phyloP scores from a whole-genome alignment of 768 basidiomycete genomes.

The Trametes cubensis region DNA sequence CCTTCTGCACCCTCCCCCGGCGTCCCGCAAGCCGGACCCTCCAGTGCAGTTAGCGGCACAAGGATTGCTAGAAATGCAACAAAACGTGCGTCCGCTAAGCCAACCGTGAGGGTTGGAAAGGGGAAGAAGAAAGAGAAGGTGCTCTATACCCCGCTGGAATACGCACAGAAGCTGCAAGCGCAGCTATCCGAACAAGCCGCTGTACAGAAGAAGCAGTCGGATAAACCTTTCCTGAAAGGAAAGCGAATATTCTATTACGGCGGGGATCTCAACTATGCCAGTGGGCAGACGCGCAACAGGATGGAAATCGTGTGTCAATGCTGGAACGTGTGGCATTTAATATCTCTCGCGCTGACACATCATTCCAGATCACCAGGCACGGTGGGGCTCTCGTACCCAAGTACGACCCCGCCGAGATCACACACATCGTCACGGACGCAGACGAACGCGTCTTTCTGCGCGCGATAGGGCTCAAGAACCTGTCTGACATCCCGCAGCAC shows the following conservation, averaged over 20 bases:
- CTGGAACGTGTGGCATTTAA: not conserved
- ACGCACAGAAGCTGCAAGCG: conserved; percentile 51
- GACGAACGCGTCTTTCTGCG: conserved; percentile 32
- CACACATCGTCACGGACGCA: conserved; percentile 63
- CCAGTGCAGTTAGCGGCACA: not conserved
- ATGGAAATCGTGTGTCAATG: conserved; percentile 62
- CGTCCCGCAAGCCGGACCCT: not conserved
- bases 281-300: conserved; percentile 51
- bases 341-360: not conserved
- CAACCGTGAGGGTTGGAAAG: conserved; percentile 37
- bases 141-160: conserved; percentile 52
- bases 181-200: conserved; percentile 28
- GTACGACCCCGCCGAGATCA: conserved; percentile 59
- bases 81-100: conserved; percentile 1
- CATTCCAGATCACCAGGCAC: conserved; percentile 56
- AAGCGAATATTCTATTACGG: conserved; percentile 61
- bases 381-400: conserved; percentile 64
- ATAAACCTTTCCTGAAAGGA: conserved; percentile 47
- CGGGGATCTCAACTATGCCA: conserved; percentile 58
- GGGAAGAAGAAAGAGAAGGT: conserved; percentile 39
- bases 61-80: not conserved
- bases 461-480: conserved; percentile 50
- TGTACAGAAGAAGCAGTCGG: conserved; percentile 6
- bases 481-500: conserved; percentile 62
- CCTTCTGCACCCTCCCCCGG: not conserved